Base-by-base conservation (phyloP, 495 filamentous ascomycete species). In the Xylaria sp. region DNA sequence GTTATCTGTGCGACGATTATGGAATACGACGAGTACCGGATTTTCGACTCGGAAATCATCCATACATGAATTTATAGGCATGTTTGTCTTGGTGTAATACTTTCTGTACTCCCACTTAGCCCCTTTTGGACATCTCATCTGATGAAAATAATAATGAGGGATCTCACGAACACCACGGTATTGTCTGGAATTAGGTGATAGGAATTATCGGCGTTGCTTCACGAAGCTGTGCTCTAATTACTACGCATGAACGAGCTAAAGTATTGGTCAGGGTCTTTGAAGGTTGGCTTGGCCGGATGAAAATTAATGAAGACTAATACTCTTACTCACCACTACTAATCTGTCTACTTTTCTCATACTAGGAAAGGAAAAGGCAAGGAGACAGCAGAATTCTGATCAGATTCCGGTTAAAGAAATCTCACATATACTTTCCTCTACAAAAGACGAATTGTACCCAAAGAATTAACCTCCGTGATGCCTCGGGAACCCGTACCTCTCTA, bases 1-100 rank as follows among this genome's bases (percentile, higher is more conserved):
- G 14, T 70, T 35, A 63, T 70, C 55, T 15, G 19, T 12, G 58
- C n/a, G 21, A 43, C 68, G 5, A 9, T 53, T 11, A 26, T 21
- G 33, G 33, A 50, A 11, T 43, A 48, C 35, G 48, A 63, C 17
- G 58, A 63, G 5, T 70, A 69, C 11, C 44, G 52, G 21, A 21
- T 29, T 41, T 29, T 50, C 43, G 43, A 21, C 26, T 33, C 58
- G 17, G n/a, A 17, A 35, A 29, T 50, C 19, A 9, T 35, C 19
- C 14, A 41, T 64, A 35, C 26, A 15, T 52, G 29, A 66, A 50
- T 52, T 15, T 5, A 17, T 37, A 43, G 12, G n/a, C 21, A 19
- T 35, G 15, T 43, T 43, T 43, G 3, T 17, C 35, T 43, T 62
- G 11, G n/a, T 59, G 33, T 17, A 43, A 43, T 43, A 62, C n/a